Percentiles rank a stretch among this genome's conserved stretches.
Evolutionary conservation across 2,329 filamentous ascomycete species (phyloP).

Genomic region (Aspergillus persii): DNA sequence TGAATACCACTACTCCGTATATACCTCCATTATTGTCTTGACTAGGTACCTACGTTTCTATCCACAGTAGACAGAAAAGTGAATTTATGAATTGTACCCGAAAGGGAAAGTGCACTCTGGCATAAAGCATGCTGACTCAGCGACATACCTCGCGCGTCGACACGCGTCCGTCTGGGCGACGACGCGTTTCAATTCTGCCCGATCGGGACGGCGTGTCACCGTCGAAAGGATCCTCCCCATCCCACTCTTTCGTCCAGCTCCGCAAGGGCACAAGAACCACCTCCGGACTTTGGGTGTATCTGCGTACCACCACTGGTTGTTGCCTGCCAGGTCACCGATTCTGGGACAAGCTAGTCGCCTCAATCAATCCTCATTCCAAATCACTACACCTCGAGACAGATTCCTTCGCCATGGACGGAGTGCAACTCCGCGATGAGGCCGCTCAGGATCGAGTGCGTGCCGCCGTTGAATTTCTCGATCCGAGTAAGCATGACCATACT

Average conservation of each 20-base stretch:
- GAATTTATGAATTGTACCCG: neutral
- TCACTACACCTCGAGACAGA: constrained; percentile 12
- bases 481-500: constrained; percentile 59
- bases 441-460: constrained; percentile 78
- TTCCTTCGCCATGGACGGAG: constrained; percentile 61
- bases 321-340: neutral
- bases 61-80: no score
- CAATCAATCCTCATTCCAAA: neutral
- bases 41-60: no score
- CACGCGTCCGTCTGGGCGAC: constrained; percentile 1
- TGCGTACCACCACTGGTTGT: neutral
- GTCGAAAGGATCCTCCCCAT: constrained; percentile 23
- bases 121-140: constrained; percentile 19
- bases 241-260: constrained; percentile 15
- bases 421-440: constrained; percentile 79
- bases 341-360: neutral
- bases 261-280: constrained; percentile 2
- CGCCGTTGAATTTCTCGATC: constrained; percentile 91
- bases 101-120: neutral
- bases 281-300: neutral
- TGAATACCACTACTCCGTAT: no score
- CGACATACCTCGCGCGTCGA: constrained; percentile 12
- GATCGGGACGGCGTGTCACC: constrained; percentile 28
- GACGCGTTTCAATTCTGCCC: constrained; percentile 37
- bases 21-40: neutral